A percentile compares a stretch with the other conserved stretches of the same genome.
These are phyloP conservation scores for Aphanomyces astaci DNA, from an alignment of 352 stramenopile genomes.

Conservation along the genomic window DNA sequence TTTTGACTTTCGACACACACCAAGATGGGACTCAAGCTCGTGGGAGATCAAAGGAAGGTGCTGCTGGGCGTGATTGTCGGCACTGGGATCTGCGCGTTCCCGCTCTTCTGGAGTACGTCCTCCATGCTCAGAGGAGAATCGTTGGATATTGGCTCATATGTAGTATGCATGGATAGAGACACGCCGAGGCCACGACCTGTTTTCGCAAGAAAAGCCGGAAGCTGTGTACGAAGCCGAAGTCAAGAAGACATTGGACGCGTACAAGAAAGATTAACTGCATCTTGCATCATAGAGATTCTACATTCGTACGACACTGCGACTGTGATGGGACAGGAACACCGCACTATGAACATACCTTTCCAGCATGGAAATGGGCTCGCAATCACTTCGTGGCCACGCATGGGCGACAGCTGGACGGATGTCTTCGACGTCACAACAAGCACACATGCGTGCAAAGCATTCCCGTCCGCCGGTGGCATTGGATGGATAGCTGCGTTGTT, in stretches of 20 bases:
- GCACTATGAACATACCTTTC: too few species aligned
- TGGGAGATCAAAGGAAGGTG: slow-evolving; percentile 38
- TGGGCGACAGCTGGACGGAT: too few species aligned
- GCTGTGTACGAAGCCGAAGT: slow-evolving; percentile 65
- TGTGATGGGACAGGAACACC: too few species aligned
- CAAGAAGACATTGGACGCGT: slow-evolving; percentile 30
- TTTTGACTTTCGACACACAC: not conserved
- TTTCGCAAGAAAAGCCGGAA: slow-evolving; percentile 77
- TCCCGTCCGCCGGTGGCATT: too few species aligned
- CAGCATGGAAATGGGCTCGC: too few species aligned
- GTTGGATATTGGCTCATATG: not conserved
- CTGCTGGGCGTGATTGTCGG: slow-evolving; percentile 57
- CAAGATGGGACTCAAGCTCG: not conserved
- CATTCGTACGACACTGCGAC: too few species aligned
- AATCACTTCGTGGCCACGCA: too few species aligned
- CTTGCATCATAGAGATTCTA: not conserved
- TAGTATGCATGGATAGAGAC: slow-evolving; percentile 38
- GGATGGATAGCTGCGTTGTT: too few species aligned
- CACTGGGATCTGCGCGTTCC: slow-evolving; percentile 60
- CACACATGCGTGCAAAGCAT: too few species aligned
- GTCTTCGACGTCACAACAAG: too few species aligned
- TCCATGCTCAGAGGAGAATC: not conserved
- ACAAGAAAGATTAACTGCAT: slow-evolving; percentile 8
- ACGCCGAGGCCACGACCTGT: slow-evolving; percentile 74
- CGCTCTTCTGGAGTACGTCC: slow-evolving; percentile 50